Percentiles rank a stretch among this genome's conserved stretches.
These are phyloP conservation scores for Scutellaria baicalensis DNA, from an alignment of 257 asterid genomes.

Conservation along the genomic window DNA sequence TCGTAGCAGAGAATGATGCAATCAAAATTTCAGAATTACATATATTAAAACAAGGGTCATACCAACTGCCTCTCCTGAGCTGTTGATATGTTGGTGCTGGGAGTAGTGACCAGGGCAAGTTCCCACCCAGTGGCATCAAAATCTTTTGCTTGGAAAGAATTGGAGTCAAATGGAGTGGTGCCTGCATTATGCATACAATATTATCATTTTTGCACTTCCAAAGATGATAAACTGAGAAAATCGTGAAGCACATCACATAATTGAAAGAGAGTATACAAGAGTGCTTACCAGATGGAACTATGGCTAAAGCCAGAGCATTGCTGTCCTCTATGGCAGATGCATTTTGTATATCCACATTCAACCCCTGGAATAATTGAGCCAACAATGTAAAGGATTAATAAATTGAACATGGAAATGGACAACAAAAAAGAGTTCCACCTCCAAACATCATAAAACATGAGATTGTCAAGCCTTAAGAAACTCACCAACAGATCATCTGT, in stretches of 20 bases:
- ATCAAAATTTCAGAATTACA: background rate
- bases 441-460: background rate
- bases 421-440: background rate
- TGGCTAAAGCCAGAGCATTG: conserved; percentile 89
- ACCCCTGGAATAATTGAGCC: conserved; percentile 50
- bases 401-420: conserved; percentile 7
- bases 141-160: conserved; percentile 39
- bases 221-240: background rate
- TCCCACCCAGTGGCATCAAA: conserved; percentile 95
- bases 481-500: conserved; percentile 82
- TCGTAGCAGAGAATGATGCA: background rate
- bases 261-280: background rate
- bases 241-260: background rate
- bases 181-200: conserved; percentile 36
- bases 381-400: background rate
- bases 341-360: conserved; percentile 41
- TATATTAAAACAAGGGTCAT: conserved; percentile 13
- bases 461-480: background rate
- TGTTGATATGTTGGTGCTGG: conserved; percentile 74
- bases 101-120: conserved; percentile 87
- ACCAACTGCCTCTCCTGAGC: conserved; percentile 93
- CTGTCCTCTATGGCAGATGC: conserved; percentile 79
- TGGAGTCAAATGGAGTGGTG: conserved; percentile 43
- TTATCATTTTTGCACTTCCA: background rate
- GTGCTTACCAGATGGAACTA: conserved; percentile 78